phyloP scores from a whole-genome alignment of 441 rosid species.

The Adansonia gregorii region DNA sequence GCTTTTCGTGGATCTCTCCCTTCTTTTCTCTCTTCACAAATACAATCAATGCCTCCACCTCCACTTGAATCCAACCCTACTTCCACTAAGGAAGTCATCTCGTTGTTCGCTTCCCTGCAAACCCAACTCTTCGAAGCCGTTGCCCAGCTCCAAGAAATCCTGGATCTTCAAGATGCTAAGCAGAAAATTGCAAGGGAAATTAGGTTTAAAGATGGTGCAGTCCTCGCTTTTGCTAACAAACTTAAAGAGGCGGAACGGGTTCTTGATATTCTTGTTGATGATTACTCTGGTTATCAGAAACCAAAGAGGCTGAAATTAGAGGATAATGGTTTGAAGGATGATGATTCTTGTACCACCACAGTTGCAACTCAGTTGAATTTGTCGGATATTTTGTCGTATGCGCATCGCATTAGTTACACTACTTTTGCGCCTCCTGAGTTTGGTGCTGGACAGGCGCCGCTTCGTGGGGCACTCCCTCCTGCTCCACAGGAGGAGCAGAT shows the following conservation, averaged over 20 bases:
- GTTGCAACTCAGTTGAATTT: slow-evolving; percentile 74
- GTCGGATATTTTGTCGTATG: slow-evolving; percentile 74
- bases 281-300: slow-evolving; percentile 76
- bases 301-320: slow-evolving; percentile 54
- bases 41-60: slow-evolving; percentile 52
- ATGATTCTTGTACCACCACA: slow-evolving; percentile 51
- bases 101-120: slow-evolving; percentile 30
- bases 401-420: slow-evolving; percentile 89
- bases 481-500: slow-evolving; percentile 98
- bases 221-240: slow-evolving; percentile 72
- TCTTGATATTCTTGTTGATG: slow-evolving; percentile 81
- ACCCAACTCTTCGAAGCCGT: slow-evolving; percentile 90
- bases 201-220: slow-evolving; percentile 53
- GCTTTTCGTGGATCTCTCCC: slow-evolving; percentile 76
- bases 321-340: slow-evolving; percentile 35
- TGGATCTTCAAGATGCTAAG: slow-evolving; percentile 81
- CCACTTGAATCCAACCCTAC: slow-evolving; percentile 42
- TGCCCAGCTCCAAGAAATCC: slow-evolving; percentile 86
- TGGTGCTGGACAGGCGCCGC: slow-evolving; percentile 88
- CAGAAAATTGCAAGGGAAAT: slow-evolving; percentile 66
- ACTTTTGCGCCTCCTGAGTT: slow-evolving; percentile 95
- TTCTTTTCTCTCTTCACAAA: slow-evolving; percentile 62
- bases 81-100: slow-evolving; percentile 12
- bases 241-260: slow-evolving; percentile 77
- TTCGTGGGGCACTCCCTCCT: slow-evolving; percentile 92